Percentiles rank a stretch among this genome's conserved stretches.
phyloP scores from a whole-genome alignment of 768 basidiomycete species.

The Russula abietina region DNA sequence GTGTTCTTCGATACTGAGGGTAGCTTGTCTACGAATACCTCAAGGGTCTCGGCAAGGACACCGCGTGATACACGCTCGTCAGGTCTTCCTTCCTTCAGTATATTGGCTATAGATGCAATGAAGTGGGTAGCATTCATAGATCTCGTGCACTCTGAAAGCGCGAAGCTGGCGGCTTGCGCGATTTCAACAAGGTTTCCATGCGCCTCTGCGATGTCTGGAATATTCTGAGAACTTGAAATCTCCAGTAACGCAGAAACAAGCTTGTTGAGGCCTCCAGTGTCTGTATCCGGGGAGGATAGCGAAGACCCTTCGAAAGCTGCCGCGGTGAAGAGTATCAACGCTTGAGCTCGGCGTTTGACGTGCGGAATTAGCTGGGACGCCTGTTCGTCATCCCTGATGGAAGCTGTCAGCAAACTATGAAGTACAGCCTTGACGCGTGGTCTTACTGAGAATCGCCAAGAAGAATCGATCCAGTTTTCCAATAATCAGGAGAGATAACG shows the following conservation, averaged over 20 bases:
- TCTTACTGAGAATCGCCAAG: conserved; percentile 54
- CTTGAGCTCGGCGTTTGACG: conserved; percentile 56
- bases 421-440: neutral
- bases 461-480: conserved; percentile 39
- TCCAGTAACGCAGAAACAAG: conserved; percentile 47
- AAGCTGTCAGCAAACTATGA: neutral
- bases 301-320: conserved; percentile 40
- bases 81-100: conserved; percentile 36
- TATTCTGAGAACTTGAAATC: conserved; percentile 37
- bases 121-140: conserved; percentile 71
- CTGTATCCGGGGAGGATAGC: conserved; percentile 21
- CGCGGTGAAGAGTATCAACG: conserved; percentile 61
- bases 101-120: conserved; percentile 46
- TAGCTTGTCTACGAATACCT: conserved; percentile 61
- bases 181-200: conserved; percentile 14
- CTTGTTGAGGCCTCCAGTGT: conserved; percentile 33
- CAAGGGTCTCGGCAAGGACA: conserved; percentile 50
- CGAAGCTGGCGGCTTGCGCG: conserved; percentile 17
- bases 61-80: conserved; percentile 14
- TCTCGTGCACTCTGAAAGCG: conserved; percentile 35
- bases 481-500: conserved; percentile 34
- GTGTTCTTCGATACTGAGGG: conserved; percentile 49
- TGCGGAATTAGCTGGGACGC: conserved; percentile 39
- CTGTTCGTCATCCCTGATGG: conserved; percentile 54
- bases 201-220: conserved; percentile 29